Evolutionary conservation across 495 filamentous ascomycete genomes (phyloP).

Genomic region (Aspergillus heteromorphus): DNA sequence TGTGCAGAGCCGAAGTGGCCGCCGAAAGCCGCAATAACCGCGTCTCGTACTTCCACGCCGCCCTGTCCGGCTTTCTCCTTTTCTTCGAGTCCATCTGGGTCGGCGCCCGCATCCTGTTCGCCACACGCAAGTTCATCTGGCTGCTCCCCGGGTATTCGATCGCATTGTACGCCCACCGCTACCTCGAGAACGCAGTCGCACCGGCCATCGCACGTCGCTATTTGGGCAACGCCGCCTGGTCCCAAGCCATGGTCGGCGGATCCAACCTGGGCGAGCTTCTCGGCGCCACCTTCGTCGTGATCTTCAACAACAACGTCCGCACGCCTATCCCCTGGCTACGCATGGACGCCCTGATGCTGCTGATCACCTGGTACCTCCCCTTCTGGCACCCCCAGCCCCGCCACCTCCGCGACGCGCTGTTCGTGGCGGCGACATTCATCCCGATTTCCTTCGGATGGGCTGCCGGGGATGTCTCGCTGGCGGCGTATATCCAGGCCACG

Average conservation of each 20-base stretch:
- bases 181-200: conserved; percentile 39
- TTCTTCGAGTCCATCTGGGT: conserved; percentile 35
- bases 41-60: conserved; percentile 19
- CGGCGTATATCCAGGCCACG: conserved; percentile 41
- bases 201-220: conserved; percentile 36
- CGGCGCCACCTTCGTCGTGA: conserved; percentile 36
- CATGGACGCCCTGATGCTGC: conserved; percentile 30
- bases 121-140: conserved; percentile 41
- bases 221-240: conserved; percentile 35
- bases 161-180: conserved; percentile 40
- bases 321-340: conserved; percentile 44
- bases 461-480: conserved; percentile 40
- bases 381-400: conserved; percentile 19
- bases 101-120: conserved; percentile 36
- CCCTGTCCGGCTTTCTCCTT: conserved; percentile 24
- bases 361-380: conserved; percentile 33
- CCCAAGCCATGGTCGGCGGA: conserved; percentile 42
- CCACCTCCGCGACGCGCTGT: conserved; percentile 32
- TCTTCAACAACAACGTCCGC: conserved; percentile 34
- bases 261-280: conserved; percentile 41
- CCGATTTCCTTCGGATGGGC: conserved; percentile 46
- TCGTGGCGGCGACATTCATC: conserved; percentile 36
- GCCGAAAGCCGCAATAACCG: conserved; percentile 7
- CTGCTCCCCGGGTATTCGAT: conserved; percentile 39
- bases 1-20: conserved; percentile 17